phyloP scores from a whole-genome alignment of 345 rosid species.

The Citrus sp. region DNA sequence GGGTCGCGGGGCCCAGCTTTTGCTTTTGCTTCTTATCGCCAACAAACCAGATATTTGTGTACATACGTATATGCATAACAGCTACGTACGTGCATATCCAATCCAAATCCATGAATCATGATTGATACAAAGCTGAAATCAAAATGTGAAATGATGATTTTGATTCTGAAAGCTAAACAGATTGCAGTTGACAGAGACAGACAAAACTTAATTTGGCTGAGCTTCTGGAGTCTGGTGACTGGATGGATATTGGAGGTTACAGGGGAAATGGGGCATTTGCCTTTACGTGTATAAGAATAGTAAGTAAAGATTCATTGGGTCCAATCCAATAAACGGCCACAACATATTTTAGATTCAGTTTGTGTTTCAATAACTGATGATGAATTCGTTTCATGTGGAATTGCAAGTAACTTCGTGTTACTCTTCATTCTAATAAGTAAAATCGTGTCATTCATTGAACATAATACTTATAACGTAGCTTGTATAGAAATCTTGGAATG shows the following conservation, averaged over 20 bases:
- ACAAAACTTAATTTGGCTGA: background rate
- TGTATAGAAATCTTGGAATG: background rate
- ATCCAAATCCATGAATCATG: background rate
- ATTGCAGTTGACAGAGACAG: background rate
- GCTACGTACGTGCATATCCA: background rate
- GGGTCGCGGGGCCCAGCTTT: constrained; percentile 9
- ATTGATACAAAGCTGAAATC: background rate
- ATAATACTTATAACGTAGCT: background rate
- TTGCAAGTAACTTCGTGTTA: too few species aligned
- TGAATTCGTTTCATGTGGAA: background rate
- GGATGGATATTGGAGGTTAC: background rate
- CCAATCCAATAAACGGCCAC: background rate
- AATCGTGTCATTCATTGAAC: background rate
- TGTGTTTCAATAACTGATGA: too few species aligned
- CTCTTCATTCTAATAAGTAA: background rate
- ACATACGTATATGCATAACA: too few species aligned
- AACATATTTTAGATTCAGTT: too few species aligned
- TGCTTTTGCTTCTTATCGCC: background rate
- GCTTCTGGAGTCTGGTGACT: background rate
- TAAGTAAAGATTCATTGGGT: background rate
- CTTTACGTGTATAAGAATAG: background rate
- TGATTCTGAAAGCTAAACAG: background rate
- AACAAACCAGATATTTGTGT: background rate
- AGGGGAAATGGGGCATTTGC: background rate
- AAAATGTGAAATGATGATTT: background rate